Conservation (phyloP, 2,329 filamentous ascomycete genomes). For the Nannizzia gypsea region DNA sequence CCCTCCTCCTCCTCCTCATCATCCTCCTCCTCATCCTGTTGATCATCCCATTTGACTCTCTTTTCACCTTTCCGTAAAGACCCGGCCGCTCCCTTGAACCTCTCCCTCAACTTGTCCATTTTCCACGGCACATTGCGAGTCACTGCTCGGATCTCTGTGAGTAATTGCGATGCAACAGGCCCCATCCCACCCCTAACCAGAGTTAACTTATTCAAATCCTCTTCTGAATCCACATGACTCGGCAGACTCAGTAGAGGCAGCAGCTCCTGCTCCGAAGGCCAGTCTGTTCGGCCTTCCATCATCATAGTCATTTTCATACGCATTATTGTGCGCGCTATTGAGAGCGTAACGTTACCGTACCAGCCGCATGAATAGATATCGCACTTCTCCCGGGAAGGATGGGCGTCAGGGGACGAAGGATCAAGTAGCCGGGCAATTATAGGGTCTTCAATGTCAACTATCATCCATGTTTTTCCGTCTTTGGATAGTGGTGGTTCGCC, state of each 20-base stretch:
- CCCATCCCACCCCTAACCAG: constrained; percentile 19
- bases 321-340: constrained; percentile 77
- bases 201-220: constrained; percentile 10
- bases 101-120: constrained; percentile 6
- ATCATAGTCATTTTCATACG: constrained; percentile 69
- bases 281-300: constrained; percentile 28
- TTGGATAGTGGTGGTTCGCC: constrained; percentile 55
- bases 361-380: constrained; percentile 60
- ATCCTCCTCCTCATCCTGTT: constrained; percentile 12
- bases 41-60: constrained; percentile 18
- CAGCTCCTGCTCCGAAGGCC: constrained; percentile 25
- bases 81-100: constrained; percentile 3
- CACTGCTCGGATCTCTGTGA: constrained; percentile 26
- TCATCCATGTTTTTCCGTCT: constrained; percentile 87
- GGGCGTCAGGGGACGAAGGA: constrained; percentile 41
- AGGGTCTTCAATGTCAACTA: constrained; percentile 82
- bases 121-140: constrained; percentile 22
- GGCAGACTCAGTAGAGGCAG: constrained; percentile 28
- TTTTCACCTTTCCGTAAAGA: constrained; percentile 9
- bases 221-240: constrained; percentile 20
- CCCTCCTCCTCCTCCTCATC: constrained; percentile 15
- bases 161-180: constrained; percentile 19
- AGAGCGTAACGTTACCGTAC: constrained; percentile 70
- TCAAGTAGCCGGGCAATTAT: constrained; percentile 56
- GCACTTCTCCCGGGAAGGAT: constrained; percentile 46